Evolutionary conservation across 257 asterid genomes (phyloP), one percentile per base, ranked within the genome.

Genomic region (Asclepias syriaca): DNA sequence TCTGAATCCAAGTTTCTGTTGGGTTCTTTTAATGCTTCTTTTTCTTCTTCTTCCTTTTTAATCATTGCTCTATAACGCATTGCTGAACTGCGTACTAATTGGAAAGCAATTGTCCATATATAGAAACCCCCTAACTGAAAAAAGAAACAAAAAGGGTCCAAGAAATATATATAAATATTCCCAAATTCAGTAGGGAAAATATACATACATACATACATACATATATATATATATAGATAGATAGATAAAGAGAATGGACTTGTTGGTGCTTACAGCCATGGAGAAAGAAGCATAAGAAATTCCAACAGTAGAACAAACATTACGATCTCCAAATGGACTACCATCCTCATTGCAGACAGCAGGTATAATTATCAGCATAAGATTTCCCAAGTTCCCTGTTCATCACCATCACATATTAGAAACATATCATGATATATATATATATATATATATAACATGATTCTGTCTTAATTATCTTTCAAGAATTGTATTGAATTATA

Each of bases 271-370:
- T 77, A 88, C 98, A 9, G 96, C 98, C 98, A 92, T 90, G 24
- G 98, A 92, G 79, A 92, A 89, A 74, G 98, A 90, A 65, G 84
- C 90, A 72, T 92, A 92, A 3, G 98, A 88, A 58, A 90, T 81
- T 14, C 93, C 95, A 57, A 43, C 24, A 1, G 82, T 57, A 50
- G 85, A 65, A 79, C 98, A 92, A 59, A 54, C 74, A 8, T 27
- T 13, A 73, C 74, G 87, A 60, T 88, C 95, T 6, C 98, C 98
- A 64, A 92, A 92, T 12, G 98, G 98, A 75, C 81, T 88, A 2
- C 90, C 90, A 37, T 77, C 78, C 84, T 92, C 90, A 34, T 80
- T 66, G 79, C 98, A 92, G 37, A 88, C 85, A 45, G 98, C 96
- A 8, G 98, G 97, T 72, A 92, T 70, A 54, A 92, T 78, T 64